Base-by-base conservation (phyloP, 371 early-diverging fungal genomes). In the Chytridium lagenaria region DNA sequence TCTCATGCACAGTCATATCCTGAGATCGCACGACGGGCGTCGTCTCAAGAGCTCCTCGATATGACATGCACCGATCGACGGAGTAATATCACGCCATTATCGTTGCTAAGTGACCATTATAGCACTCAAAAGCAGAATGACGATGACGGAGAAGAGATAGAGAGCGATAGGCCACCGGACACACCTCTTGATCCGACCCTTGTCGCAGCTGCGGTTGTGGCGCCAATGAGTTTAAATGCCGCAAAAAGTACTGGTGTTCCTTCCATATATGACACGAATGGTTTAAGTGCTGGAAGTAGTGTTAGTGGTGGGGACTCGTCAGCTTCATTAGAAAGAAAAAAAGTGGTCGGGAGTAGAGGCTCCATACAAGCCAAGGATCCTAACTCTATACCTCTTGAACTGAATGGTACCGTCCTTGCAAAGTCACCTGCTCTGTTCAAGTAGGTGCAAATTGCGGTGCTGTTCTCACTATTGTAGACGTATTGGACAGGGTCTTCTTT, bases 241-340 rank as follows among this genome's bases (percentile, higher is more conserved):
- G 55, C 55, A 15, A 5, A 26, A 26, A 12, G 12, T 5, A 52
- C 16, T 22, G 55, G 55, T 22, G 23, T 52, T 10, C 12, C 12
- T n/a, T 52, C 55, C 55, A 52, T 52, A 15, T 52, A 52, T 52
- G 55, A 52, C 23, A n/a, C n/a, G n/a, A n/a, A n/a, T n/a, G n/a
- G n/a, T n/a, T n/a, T n/a, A n/a, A n/a, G n/a, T n/a, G 44, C 44
- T 44, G 44, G 44, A 19, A 44, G 44, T 19, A 44, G 19, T 7
- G 44, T 12, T 7, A 12, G 12, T 19, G 44, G 7, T 44, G 7
- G 19, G 7, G 44, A 44, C 12, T 12, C 44, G 44, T 12, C 44
- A 44, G 44, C 7, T 44, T n/a, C n/a, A n/a, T n/a, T n/a, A n/a
- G n/a, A n/a, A n/a, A n/a, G n/a, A n/a, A n/a, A n/a, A n/a, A n/a